A percentile compares a stretch with the other conserved stretches of the same genome.
Evolutionary conservation across 1,139 yeast genomes (phyloP).

Genomic region (Taphrina communis): DNA sequence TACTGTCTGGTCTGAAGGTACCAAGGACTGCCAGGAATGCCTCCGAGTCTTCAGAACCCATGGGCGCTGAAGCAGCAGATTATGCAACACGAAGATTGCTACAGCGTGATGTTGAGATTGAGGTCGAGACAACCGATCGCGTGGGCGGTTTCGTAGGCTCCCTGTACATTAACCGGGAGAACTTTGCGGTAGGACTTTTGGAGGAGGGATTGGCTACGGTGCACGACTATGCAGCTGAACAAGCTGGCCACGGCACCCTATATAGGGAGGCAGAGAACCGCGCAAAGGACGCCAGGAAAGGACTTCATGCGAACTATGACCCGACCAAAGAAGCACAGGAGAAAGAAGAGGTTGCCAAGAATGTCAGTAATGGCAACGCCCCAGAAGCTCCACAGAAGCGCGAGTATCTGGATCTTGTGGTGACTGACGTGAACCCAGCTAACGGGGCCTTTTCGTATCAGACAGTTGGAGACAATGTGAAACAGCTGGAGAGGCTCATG

Average conservation of each 20-base stretch:
- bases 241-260: constrained; percentile 62
- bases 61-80: constrained; percentile 62
- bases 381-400: constrained; percentile 47
- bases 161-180: constrained; percentile 59
- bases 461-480: constrained; percentile 47
- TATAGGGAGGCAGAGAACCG: constrained; percentile 66
- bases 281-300: constrained; percentile 64
- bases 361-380: constrained; percentile 46
- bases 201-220: constrained; percentile 68
- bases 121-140: constrained; percentile 72
- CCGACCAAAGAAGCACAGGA: constrained; percentile 52
- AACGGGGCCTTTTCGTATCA: constrained; percentile 44
- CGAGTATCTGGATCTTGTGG: constrained; percentile 66
- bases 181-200: constrained; percentile 68
- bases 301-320: constrained; percentile 69
- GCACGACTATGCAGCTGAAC: constrained; percentile 69
- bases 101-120: constrained; percentile 76
- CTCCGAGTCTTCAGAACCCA: constrained; percentile 48
- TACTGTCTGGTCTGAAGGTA: constrained; percentile 71
- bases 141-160: constrained; percentile 83
- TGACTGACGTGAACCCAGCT: constrained; percentile 59
- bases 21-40: constrained; percentile 52
- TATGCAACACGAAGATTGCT: constrained; percentile 63
- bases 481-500: constrained; percentile 48
- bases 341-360: constrained; percentile 47